Evolutionary conservation across 2,329 filamentous ascomycete genomes (phyloP), one percentile per base, ranked within the genome.

Genomic region (Ophioceras dolichostomum): DNA sequence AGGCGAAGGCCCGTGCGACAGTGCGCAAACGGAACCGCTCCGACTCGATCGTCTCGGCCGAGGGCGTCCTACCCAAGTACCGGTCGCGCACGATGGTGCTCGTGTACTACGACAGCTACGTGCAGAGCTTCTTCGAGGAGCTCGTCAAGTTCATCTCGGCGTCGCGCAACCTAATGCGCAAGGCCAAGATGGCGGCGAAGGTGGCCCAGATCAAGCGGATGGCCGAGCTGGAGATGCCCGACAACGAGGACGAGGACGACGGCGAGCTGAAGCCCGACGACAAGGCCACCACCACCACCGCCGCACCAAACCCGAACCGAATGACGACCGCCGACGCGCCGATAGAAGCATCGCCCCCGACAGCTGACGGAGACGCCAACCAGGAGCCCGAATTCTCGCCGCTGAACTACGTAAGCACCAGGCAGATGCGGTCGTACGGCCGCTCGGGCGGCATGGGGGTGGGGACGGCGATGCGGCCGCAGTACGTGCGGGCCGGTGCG

Each of bases 21-120:
- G 52, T 67, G 17, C 68, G 64, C 45, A 72, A 65, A 47, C 65
- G 63, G 5, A 41, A 38, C 34, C 64, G 68, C 37, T 65, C 67
- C 10, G 59, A 68, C 18, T 75, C 71, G 0, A 58, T 74, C 46
- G 47, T 67, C 36, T 74, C 69, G 30, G 62, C 57, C 26, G 67
- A 71, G 26, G 57, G 56, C 10, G 54, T 59, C 2, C 54, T 64
- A 1, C 56, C 64, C 10, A 73, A 76, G 43, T 82, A 81, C 53
- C 76, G 83, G 38, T 77, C 76, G 4, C 74, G 81, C 45, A 79
- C 70, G 40, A 82, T 85, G 68, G 79, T 89, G 33, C 79, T 91
- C 29, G 83, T 95, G n/a, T 88, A 86, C 58, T 95, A 95, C 54
- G 88, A 95, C 53, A 84, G 82, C 47, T 79, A 85, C 43, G 79